Percentiles rank a stretch among this genome's conserved stretches.
Conservation (phyloP, 345 rosid species). For the Rhodamnia rubescens region DNA sequence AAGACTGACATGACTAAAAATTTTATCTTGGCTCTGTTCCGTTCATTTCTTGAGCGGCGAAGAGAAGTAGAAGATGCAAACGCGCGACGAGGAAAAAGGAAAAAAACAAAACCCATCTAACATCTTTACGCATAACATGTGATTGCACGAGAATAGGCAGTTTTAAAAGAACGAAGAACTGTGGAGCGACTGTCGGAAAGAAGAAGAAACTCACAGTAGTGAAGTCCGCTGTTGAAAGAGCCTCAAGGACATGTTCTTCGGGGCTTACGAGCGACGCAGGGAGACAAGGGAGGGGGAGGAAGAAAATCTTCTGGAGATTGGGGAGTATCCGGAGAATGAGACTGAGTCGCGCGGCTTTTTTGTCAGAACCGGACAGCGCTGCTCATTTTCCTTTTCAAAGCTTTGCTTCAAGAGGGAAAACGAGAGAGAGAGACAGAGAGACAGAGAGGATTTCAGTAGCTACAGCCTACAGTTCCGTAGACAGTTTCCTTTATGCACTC, state of each 20-base stretch:
- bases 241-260: neutral
- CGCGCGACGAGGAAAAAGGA: neutral
- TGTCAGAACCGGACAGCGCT: neutral
- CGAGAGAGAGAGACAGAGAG: neutral
- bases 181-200: neutral
- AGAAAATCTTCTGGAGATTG: neutral
- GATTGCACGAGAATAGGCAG: neutral
- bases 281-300: neutral
- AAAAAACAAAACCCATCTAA: neutral
- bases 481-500: neutral
- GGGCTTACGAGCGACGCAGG: neutral
- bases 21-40: neutral
- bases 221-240: neutral
- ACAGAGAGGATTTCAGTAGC: neutral
- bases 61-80: neutral
- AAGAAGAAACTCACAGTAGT: neutral
- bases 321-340: neutral
- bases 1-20: neutral
- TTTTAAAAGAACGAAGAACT: neutral
- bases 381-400: neutral
- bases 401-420: neutral
- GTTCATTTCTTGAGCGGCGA: neutral
- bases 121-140: neutral
- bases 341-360: neutral
- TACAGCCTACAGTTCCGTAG: neutral